Evolutionary conservation across 192 early-diverging fungal species (phyloP).

Genomic region (Coemansia sp.): DNA sequence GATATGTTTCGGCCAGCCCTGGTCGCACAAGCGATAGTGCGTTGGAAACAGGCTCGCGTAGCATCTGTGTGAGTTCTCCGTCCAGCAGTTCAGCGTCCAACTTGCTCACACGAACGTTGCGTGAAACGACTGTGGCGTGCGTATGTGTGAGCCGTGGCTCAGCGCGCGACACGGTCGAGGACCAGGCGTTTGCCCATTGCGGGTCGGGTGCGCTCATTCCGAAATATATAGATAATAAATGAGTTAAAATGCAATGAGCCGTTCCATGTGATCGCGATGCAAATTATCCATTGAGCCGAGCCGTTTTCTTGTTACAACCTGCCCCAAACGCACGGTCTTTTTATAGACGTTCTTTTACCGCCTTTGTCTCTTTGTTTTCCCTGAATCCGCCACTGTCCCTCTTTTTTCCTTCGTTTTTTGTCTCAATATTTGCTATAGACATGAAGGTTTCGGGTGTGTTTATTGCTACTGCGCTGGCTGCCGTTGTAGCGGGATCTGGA

Average conservation of each 20-base stretch:
- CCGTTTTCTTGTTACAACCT: too few species aligned
- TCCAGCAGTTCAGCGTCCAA: constrained; percentile 84
- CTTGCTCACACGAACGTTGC: constrained; percentile 69
- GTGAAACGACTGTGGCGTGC: constrained; percentile 48
- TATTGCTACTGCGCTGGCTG: constrained; percentile 14
- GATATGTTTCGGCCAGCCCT: constrained; percentile 61
- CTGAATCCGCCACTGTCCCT: constrained; percentile 6
- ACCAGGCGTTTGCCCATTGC: constrained; percentile 43
- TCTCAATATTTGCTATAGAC: neutral
- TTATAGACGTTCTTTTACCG: too few species aligned
- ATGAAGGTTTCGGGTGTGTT: constrained; percentile 13
- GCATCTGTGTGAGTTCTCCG: constrained; percentile 68
- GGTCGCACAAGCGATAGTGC: constrained; percentile 61
- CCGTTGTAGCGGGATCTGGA: constrained; percentile 5
- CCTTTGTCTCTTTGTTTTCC: neutral
- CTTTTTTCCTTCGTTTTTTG: constrained; percentile 10
- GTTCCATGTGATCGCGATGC: too few species aligned
- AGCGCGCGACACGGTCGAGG: constrained; percentile 46
- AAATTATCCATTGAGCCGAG: too few species aligned
- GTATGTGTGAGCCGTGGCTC: constrained; percentile 62
- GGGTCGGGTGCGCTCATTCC: constrained; percentile 13
- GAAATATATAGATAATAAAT: neutral
- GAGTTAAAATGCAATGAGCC: neutral
- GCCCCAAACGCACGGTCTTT: too few species aligned
- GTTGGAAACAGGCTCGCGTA: constrained; percentile 74